Evolutionary conservation across 306 rosid species (phyloP), one percentile per base, ranked within the genome.

Genomic region (Sicyos edulis): DNA sequence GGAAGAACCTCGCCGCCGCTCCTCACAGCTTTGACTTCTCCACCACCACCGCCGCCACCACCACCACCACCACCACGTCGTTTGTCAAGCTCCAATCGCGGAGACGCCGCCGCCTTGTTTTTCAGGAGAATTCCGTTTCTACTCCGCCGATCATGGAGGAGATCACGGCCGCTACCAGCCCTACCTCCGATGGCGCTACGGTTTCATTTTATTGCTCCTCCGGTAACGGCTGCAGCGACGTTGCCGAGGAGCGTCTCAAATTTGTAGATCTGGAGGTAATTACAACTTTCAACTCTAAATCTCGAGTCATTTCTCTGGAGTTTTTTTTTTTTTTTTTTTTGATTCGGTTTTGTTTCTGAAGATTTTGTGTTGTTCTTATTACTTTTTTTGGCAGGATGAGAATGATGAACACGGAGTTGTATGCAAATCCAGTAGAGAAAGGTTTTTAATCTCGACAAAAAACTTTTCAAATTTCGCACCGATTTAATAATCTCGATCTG

Each of bases 251-350:
- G 40, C 67, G 73, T 58, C 73, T 72, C 79, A 72, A 81, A n/a
- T 75, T 83, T 74, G 79, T 77, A 82, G 93, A 93, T 90, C 98
- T 86, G 82, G 80, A 88, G 96, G 98, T 84, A 55, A 54, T 19
- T 42, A 65, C 5, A 32, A 32, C 10, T 22, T 74, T 62, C 22
- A 64, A 56, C 26, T 19, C 59, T 54, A 54, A 8, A 17, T 17
- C 20, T 20, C 26, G 26, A 8, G 24, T 45, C 3, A 4, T n/a
- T n/a, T n/a, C n/a, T 45, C 6, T 45, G 51, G 1, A 10, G 11
- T n/a, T n/a, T n/a, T n/a, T n/a, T n/a, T n/a, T n/a, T n/a, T n/a
- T n/a, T n/a, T n/a, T n/a, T n/a, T n/a, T 10, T 11, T 12, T 47
- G 52, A 5, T 2, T 11, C 12, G 11, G 11, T 12, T 3, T 47